Evolutionary conservation across 257 asterid species (phyloP).

Genomic region (Gardenia jasminoides): DNA sequence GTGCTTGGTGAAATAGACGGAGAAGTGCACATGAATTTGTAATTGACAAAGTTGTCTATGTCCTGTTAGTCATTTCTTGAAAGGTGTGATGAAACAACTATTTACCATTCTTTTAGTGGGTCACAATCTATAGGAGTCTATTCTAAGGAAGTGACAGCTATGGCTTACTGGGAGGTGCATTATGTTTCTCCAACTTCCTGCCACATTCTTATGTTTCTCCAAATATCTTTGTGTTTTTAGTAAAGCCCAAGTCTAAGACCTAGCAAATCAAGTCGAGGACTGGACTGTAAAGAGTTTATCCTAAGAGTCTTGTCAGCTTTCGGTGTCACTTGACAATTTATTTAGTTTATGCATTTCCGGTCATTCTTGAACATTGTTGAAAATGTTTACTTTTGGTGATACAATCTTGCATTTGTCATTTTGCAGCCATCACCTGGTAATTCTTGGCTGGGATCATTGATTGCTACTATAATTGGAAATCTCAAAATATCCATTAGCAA

Average conservation of each 20-base stretch:
- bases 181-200: neutral
- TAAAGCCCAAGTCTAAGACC: neutral
- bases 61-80: neutral
- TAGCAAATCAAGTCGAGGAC: neutral
- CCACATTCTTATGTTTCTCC: neutral
- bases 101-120: neutral
- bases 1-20: neutral
- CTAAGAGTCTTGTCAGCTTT: neutral
- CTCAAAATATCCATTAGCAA: slow-evolving; percentile 96
- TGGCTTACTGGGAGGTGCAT: neutral
- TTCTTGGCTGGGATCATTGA: slow-evolving; percentile 97
- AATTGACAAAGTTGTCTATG: neutral
- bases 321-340: neutral
- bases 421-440: slow-evolving; percentile 84
- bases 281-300: neutral
- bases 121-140: neutral
- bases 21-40: neutral
- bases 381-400: slow-evolving; percentile 23
- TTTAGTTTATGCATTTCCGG: neutral
- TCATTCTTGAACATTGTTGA: neutral
- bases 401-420: slow-evolving; percentile 12
- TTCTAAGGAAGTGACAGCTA: neutral
- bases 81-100: neutral
- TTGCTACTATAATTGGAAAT: slow-evolving; percentile 89
- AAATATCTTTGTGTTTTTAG: neutral